A percentile compares a stretch with the other conserved stretches of the same genome.
phyloP scores from a whole-genome alignment of 208 protist species.

The Strigomonas culicis region DNA sequence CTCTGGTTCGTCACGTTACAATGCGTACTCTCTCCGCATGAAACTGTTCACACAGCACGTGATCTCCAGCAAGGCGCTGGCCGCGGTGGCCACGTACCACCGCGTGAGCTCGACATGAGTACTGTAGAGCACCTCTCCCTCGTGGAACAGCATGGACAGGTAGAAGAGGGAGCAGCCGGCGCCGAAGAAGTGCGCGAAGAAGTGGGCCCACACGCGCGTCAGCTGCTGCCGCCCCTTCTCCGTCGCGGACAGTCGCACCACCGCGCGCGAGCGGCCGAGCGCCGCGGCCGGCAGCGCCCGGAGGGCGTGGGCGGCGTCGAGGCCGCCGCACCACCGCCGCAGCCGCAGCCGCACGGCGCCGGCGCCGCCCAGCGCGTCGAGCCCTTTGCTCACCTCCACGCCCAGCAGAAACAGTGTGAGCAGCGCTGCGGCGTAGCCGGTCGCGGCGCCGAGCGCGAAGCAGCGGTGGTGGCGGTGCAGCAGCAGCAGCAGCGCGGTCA shows the following conservation, averaged over 20 bases:
- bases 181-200: conserved; percentile 33
- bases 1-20: conserved; percentile 4
- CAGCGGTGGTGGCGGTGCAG: conserved; percentile 21
- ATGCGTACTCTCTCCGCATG: background rate
- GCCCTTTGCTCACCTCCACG: conserved; percentile 21
- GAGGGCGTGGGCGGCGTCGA: background rate
- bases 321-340: background rate
- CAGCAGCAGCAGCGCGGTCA: background rate
- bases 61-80: conserved; percentile 11
- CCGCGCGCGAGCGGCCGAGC: too few species aligned
- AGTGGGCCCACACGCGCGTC: conserved; percentile 3
- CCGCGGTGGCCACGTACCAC: conserved; percentile 47
- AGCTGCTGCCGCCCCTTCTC: background rate
- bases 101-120: conserved; percentile 48
- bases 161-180: conserved; percentile 36
- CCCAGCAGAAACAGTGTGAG: conserved; percentile 26
- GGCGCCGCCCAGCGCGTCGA: too few species aligned
- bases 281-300: too few species aligned
- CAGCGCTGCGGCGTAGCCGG: conserved; percentile 26
- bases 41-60: background rate
- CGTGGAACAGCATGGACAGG: conserved; percentile 46
- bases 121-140: conserved; percentile 36
- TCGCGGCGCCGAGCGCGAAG: conserved; percentile 20
- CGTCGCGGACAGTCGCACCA: conserved; percentile 4
- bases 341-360: conserved; percentile 12